Percentiles rank a stretch among this genome's conserved stretches.
phyloP scores from a whole-genome alignment of 352 stramenopile genomes.

The Globisporangium nunn region DNA sequence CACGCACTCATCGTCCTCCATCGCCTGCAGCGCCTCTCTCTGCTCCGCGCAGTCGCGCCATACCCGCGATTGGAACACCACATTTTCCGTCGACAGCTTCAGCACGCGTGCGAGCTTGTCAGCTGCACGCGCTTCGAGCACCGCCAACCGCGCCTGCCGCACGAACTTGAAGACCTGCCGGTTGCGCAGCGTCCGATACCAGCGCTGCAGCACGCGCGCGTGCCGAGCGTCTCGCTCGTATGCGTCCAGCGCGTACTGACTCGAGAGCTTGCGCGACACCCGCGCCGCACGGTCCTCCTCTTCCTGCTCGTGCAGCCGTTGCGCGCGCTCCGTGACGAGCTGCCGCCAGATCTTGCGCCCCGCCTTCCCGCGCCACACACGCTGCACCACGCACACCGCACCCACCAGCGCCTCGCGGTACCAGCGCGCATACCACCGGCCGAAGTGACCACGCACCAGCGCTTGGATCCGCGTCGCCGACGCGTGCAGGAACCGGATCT shows the following conservation, averaged over 20 bases:
- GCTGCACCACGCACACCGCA: constrained; percentile 36
- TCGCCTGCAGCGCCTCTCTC: constrained; percentile 28
- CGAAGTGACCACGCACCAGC: constrained; percentile 44
- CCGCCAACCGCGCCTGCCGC: constrained; percentile 15
- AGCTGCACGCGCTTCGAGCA: constrained; percentile 18
- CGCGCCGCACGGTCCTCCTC: constrained; percentile 52
- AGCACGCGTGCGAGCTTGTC: constrained; percentile 28
- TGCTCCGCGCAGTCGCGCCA: constrained; percentile 61
- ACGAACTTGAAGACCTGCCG: constrained; percentile 49
- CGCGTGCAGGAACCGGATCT: constrained; percentile 29
- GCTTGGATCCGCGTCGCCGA: constrained; percentile 52
- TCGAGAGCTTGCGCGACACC: constrained; percentile 52
- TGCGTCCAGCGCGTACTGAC: constrained; percentile 47
- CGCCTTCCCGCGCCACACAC: constrained; percentile 51
- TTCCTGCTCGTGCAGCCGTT: constrained; percentile 39
- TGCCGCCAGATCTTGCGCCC: constrained; percentile 49
- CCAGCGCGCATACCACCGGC: constrained; percentile 23
- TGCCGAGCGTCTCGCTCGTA: constrained; percentile 26
- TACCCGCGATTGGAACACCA: constrained; percentile 61
- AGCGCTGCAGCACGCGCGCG: constrained; percentile 49
- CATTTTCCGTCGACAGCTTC: constrained; percentile 24
- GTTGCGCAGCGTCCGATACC: constrained; percentile 49
- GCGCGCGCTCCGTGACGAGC: constrained; percentile 33
- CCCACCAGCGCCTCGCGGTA: constrained; percentile 22
- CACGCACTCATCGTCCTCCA: constrained; percentile 34